Evolutionary conservation across 2,329 filamentous ascomycete genomes (phyloP), one percentile per base, ranked within the genome.

Genomic region (Seiridium unicorne): DNA sequence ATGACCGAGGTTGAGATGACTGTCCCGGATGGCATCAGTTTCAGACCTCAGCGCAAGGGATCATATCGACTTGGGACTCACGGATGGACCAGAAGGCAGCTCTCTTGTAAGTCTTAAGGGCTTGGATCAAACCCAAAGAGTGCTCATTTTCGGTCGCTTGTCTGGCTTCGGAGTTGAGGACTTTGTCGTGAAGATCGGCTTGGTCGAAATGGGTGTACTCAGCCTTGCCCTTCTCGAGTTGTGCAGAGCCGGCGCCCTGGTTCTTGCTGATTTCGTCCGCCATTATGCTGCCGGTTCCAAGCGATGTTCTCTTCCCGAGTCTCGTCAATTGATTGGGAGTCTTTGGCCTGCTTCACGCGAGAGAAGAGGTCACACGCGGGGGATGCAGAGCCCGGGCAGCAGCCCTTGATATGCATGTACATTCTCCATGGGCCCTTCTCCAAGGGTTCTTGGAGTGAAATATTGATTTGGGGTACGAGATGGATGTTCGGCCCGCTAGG

Each of bases 41-140:
- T 38, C 32, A 47, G 44, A 5, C 3, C 1, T 10, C 35, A 2
- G 34, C 8, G 32, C 7, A 8, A n/a, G n/a, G 4, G 10, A 26
- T 26, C 18, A 26, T 26, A 26, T 26, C 18, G 18, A 8, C 34
- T 3, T 7, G 11, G 10, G 2, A 71, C 74, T 64, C 60, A 77
- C 74, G 54, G 18, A 77, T 70, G 3, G 75, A 77, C 75, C 75
- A 77, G 26, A 77, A 68, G 0, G 74, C 74, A 40, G 76, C 76
- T 5, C 70, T 69, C 66, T 72, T 76, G 71, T 77, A 76, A 3
- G 74, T 77, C 68, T 71, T 76, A 57, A 77, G 62, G 5, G 66
- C 76, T 57, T 76, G 68, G 40, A 68, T 57, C 44, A 77, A 62
- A 18, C 69, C 66, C 48, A 74, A 61, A 66, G 66, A 76, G 62